Percentiles rank a stretch among this genome's conserved stretches.
These are phyloP conservation scores for Papiliotrema laurentii DNA, from an alignment of 1,284 basidiomycete genomes.

Conservation along the genomic window DNA sequence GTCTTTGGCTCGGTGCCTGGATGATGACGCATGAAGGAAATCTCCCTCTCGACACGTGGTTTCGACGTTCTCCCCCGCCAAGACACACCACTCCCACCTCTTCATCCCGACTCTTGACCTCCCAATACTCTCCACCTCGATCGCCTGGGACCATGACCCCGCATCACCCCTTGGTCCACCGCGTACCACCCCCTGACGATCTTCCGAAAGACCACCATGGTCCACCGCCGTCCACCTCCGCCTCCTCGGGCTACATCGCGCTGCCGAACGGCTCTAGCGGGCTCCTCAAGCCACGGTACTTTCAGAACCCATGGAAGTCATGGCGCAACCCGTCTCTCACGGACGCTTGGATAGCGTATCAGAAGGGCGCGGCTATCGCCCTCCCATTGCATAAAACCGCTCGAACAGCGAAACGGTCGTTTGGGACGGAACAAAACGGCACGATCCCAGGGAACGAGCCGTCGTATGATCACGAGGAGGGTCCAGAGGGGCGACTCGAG, in stretches of 20 bases:
- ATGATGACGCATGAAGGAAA: too few relatives aligned
- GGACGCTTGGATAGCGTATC: conserved; percentile 40
- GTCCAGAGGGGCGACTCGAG: neutral
- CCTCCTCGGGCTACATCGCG: neutral
- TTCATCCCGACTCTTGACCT: too few relatives aligned
- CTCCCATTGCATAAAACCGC: conserved; percentile 12
- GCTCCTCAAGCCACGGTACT: conserved; percentile 31
- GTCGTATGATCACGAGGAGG: conserved; percentile 5
- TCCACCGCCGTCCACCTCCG: conserved; percentile 7
- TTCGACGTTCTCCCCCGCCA: too few relatives aligned
- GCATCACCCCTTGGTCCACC: conserved; percentile 1
- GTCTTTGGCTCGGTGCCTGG: too few relatives aligned
- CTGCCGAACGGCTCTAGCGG: neutral
- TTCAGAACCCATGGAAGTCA: conserved; percentile 47
- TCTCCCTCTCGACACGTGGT: too few relatives aligned
- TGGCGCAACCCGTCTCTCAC: conserved; percentile 33
- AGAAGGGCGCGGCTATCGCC: conserved; percentile 42
- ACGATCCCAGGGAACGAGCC: conserved; percentile 2
- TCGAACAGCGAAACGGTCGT: conserved; percentile 7
- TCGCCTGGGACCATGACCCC: neutral
- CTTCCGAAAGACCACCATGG: conserved; percentile 13
- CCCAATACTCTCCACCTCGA: too few relatives aligned
- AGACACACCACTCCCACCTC: too few relatives aligned
- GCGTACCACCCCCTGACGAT: neutral
- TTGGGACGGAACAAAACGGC: conserved; percentile 13